phyloP scores from a whole-genome alignment of 371 early-diverging fungal species.

The Actinomucor elegans region DNA sequence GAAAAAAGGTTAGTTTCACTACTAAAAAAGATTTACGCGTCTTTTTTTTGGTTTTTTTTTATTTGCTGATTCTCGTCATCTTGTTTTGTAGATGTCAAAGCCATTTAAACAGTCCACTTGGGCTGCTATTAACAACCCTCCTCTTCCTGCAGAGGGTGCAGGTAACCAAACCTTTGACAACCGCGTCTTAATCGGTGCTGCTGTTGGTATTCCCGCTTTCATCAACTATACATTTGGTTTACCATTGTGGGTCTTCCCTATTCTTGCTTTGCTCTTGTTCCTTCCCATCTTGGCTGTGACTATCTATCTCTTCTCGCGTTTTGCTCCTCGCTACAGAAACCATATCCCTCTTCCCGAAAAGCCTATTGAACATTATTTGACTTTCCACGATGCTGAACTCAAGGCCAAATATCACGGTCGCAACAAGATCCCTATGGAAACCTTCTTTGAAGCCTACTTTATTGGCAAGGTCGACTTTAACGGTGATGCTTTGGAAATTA shows the following conservation, averaged over 20 bases:
- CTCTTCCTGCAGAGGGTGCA: slow-evolving; percentile 75
- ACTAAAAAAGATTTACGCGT: too few relatives aligned
- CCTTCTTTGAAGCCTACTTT: slow-evolving; percentile 95
- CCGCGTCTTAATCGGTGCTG: slow-evolving; percentile 53
- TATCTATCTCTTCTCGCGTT: slow-evolving; percentile 63
- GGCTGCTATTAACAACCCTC: slow-evolving; percentile 58
- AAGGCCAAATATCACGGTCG: slow-evolving; percentile 68
- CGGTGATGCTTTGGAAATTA: slow-evolving; percentile 82
- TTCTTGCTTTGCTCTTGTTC: slow-evolving; percentile 60
- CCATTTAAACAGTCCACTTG: slow-evolving; percentile 56
- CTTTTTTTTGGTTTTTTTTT: too few relatives aligned
- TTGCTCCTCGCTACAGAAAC: slow-evolving; percentile 70
- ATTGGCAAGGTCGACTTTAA: slow-evolving; percentile 92
- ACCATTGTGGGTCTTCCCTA: slow-evolving; percentile 54
- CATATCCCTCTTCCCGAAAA: slow-evolving; percentile 75
- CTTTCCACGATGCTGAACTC: slow-evolving; percentile 81
- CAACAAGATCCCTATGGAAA: slow-evolving; percentile 94
- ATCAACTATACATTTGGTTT: slow-evolving; percentile 60
- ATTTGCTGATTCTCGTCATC: background rate
- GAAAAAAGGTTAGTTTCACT: background rate
- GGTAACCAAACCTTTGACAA: slow-evolving; percentile 77
- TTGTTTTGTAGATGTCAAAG: slow-evolving; percentile 22
- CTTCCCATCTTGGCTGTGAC: slow-evolving; percentile 73
- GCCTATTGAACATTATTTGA: slow-evolving; percentile 84
- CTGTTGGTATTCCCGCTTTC: slow-evolving; percentile 63